A percentile compares a stretch with the other conserved stretches of the same genome.
These are phyloP conservation scores for Chytriomyces confervae DNA, from an alignment of 192 early-diverging fungal genomes.

Conservation along the genomic window DNA sequence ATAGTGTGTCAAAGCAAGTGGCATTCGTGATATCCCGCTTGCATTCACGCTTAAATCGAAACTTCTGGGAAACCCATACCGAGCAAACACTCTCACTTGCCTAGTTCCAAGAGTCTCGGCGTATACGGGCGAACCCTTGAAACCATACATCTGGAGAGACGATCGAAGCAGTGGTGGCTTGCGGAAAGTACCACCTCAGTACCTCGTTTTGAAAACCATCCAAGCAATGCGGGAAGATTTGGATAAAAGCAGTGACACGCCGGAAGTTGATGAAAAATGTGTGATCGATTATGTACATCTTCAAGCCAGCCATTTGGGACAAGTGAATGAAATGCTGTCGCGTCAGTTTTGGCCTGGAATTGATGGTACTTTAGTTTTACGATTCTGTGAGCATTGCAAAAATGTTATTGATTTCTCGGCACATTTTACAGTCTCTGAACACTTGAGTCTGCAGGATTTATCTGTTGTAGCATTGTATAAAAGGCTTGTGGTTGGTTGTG, in stretches of 20 bases:
- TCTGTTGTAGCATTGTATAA: conserved; percentile 83
- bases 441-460: conserved; percentile 81
- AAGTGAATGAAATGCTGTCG: conserved; percentile 78
- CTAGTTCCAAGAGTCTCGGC: conserved; percentile 64
- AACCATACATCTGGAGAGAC: conserved; percentile 85
- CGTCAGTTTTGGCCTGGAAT: conserved; percentile 89
- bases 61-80: conserved; percentile 66
- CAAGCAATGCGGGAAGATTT: neutral
- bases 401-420: conserved; percentile 1
- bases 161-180: conserved; percentile 25
- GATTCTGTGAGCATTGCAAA: conserved; percentile 11
- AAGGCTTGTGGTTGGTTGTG: conserved; percentile 83
- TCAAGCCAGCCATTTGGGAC: conserved; percentile 66
- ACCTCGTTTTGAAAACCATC: conserved; percentile 2
- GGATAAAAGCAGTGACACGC: conserved; percentile 19
- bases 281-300: conserved; percentile 83
- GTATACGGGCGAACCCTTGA: conserved; percentile 74
- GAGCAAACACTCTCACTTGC: conserved; percentile 61
- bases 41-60: conserved; percentile 77
- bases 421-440: conserved; percentile 71
- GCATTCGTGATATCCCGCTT: conserved; percentile 64
- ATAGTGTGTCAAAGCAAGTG: conserved; percentile 32
- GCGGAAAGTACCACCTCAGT: neutral
- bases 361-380: conserved; percentile 60
- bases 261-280: too few species aligned